Evolutionary conservation across 345 rosid genomes (phyloP).

Genomic region (Aquilaria malaccensis): DNA sequence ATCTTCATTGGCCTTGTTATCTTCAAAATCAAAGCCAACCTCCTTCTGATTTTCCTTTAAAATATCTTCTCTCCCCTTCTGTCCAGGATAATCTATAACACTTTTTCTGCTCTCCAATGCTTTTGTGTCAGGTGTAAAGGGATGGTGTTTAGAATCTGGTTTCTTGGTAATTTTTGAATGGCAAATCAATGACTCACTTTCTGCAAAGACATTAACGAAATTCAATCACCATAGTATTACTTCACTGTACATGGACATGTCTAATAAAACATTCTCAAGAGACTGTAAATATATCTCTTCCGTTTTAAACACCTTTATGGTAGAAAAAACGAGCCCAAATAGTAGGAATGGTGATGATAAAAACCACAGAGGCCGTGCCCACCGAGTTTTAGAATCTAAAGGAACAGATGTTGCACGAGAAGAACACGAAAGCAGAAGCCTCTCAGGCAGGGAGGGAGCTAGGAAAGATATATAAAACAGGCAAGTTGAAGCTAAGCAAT

Average conservation of each 20-base stretch:
- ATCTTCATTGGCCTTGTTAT: conserved; percentile 18
- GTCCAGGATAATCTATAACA: conserved; percentile 25
- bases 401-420: too few species aligned
- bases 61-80: conserved; percentile 24
- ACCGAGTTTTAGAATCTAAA: too few species aligned
- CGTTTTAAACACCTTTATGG: neutral
- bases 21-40: conserved; percentile 14
- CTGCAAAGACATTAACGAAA: conserved; percentile 32
- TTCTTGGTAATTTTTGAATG: conserved; percentile 29
- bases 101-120: conserved; percentile 24
- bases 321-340: too few species aligned
- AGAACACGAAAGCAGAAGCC: too few species aligned
- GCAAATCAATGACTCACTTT: conserved; percentile 33
- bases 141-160: conserved; percentile 13
- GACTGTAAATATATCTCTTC: neutral
- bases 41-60: conserved; percentile 22
- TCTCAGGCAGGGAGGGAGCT: neutral
- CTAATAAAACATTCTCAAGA: neutral
- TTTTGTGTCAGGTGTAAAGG: conserved; percentile 19
- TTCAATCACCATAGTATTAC: neutral
- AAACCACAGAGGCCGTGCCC: too few species aligned
- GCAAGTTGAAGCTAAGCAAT: conserved; percentile 1
- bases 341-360: too few species aligned
- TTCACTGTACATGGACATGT: conserved; percentile 1
- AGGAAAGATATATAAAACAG: neutral